phyloP scores from a whole-genome alignment of 129 eudicot species.

The Arctium minus region DNA sequence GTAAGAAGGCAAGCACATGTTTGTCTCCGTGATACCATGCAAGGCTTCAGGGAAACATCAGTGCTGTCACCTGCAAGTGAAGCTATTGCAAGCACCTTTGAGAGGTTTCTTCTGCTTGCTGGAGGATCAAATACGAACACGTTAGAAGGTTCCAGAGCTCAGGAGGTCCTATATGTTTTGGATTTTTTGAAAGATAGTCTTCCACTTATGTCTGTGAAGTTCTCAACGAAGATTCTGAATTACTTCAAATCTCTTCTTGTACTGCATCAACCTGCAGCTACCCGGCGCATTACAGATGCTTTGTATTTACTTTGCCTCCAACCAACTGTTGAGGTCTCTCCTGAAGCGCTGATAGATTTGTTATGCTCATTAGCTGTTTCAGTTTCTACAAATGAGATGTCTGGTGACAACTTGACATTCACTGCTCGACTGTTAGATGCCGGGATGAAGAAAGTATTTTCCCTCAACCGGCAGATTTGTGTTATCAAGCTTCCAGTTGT shows the following conservation, averaged over 20 bases:
- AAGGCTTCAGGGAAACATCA: slow-evolving; percentile 44
- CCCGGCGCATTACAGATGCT: slow-evolving; percentile 72
- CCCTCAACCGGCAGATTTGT: slow-evolving; percentile 62
- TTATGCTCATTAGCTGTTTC: slow-evolving; percentile 63
- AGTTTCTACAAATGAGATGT: slow-evolving; percentile 59
- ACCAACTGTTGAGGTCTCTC: slow-evolving; percentile 55
- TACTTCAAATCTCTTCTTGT: slow-evolving; percentile 69
- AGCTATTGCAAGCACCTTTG: slow-evolving; percentile 60
- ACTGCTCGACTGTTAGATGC: slow-evolving; percentile 77
- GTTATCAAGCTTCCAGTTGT: slow-evolving; percentile 88
- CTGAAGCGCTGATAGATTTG: slow-evolving; percentile 69
- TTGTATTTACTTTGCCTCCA: slow-evolving; percentile 60
- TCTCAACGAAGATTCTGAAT: slow-evolving; percentile 60
- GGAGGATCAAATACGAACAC: slow-evolving; percentile 61
- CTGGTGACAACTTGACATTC: slow-evolving; percentile 88
- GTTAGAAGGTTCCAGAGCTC: slow-evolving; percentile 76
- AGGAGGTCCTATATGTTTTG: slow-evolving; percentile 69
- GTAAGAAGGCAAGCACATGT: slow-evolving; percentile 71
- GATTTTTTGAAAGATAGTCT: slow-evolving; percentile 76
- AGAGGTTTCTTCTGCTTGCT: slow-evolving; percentile 78
- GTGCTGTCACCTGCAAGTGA: slow-evolving; percentile 85
- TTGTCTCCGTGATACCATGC: slow-evolving; percentile 64
- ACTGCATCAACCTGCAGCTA: slow-evolving; percentile 62
- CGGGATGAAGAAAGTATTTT: slow-evolving; percentile 72
- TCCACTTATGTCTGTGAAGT: slow-evolving; percentile 66